Evolutionary conservation across 495 filamentous ascomycete genomes (phyloP).

Genomic region (Neurospora terricola): DNA sequence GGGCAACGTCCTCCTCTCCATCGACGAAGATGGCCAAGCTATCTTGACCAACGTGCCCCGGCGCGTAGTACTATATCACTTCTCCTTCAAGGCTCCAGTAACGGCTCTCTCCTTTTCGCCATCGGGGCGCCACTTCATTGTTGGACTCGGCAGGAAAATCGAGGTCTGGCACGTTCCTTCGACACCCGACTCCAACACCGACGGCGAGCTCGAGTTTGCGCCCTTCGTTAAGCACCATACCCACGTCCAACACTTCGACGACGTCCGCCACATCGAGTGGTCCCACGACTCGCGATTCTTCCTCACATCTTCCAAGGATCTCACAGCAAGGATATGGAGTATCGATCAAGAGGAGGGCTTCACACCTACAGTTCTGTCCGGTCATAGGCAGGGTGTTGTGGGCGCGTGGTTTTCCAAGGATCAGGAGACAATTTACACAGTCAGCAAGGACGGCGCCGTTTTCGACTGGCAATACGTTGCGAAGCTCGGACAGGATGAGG

Average conservation of each 20-base stretch:
- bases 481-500: conserved; percentile 47
- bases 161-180: conserved; percentile 95
- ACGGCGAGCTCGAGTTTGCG: conserved; percentile 86
- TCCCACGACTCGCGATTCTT: conserved; percentile 92
- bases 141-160: conserved; percentile 70
- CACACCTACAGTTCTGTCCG: conserved; percentile 75
- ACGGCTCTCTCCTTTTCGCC: conserved; percentile 86
- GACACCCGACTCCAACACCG: conserved; percentile 61
- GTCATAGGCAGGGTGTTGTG: conserved; percentile 77
- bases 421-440: conserved; percentile 60
- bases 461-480: conserved; percentile 58
- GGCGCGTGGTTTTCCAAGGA: conserved; percentile 89
- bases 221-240: conserved; percentile 83
- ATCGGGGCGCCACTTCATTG: conserved; percentile 81
- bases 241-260: conserved; percentile 81
- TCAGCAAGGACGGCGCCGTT: conserved; percentile 48
- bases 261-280: conserved; percentile 79
- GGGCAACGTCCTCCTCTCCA: conserved; percentile 81
- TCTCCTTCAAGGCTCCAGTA: conserved; percentile 78
- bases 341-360: conserved; percentile 79
- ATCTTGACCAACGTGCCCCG: conserved; percentile 85
- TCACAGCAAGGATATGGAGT: conserved; percentile 93
- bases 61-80: conserved; percentile 78
- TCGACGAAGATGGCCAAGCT: conserved; percentile 89
- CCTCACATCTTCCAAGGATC: conserved; percentile 78